Conservation (phyloP, 768 basidiomycete species). For the Kwoniella mangroviensis region DNA sequence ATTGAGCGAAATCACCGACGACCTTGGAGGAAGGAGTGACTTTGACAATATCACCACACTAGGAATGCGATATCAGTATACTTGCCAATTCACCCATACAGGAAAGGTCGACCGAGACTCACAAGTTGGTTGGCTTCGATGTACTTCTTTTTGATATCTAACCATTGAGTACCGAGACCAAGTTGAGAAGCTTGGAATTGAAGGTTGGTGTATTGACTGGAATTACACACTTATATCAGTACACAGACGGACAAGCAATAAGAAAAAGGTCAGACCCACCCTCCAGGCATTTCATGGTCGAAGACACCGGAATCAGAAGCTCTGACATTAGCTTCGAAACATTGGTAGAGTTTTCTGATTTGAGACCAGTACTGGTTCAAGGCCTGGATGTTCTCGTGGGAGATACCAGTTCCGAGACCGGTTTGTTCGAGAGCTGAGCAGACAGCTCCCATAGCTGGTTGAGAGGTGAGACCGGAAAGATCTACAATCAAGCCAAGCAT, state of each 20-base stretch:
- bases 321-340: constrained; percentile 97
- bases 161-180: constrained; percentile 96
- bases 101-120: constrained; percentile 47
- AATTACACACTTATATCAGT: background rate
- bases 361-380: constrained; percentile 98
- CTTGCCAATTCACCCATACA: background rate
- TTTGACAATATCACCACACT: constrained; percentile 98
- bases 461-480: constrained; percentile 98
- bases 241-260: constrained; percentile 3
- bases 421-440: constrained; percentile 95
- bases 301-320: constrained; percentile 98
- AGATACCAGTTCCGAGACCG: constrained; percentile 88
- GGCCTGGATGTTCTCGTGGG: constrained; percentile 94
- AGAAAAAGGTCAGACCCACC: constrained; percentile 62
- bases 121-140: constrained; percentile 96
- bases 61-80: background rate
- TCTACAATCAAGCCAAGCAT: constrained; percentile 61
- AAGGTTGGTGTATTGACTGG: constrained; percentile 59
- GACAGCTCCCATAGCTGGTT: constrained; percentile 98
- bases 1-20: constrained; percentile 98
- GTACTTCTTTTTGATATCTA: constrained; percentile 95
- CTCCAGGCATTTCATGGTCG: constrained; percentile 99
- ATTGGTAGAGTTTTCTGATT: constrained; percentile 89
- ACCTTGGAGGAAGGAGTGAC: constrained; percentile 99
- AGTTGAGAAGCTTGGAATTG: constrained; percentile 99